Evolutionary conservation across 2,329 filamentous ascomycete genomes (phyloP), one percentile per base, ranked within the genome.

Genomic region (Gremmenia infestans): DNA sequence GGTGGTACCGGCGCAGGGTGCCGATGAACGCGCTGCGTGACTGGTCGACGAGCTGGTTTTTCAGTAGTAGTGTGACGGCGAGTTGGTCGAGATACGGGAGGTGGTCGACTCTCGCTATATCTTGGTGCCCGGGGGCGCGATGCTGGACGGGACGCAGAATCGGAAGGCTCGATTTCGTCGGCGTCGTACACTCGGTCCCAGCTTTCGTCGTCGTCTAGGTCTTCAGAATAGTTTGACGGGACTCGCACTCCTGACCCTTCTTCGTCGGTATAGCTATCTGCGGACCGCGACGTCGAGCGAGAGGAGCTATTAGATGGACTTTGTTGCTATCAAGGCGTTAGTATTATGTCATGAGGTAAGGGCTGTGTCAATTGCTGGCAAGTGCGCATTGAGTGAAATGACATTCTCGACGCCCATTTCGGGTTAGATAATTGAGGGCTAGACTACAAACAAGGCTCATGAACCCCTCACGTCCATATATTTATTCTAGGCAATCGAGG

Each of bases 111-210:
- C 59, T 63, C 63, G 48, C 63, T 65, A 35, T 53, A 52, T 55
- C 64, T 54, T 48, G 66, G 64, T 58, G 58, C 56, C 57, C 64
- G 57, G 37, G 65, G 63, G 47, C 64, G 58, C 39, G 82, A 84
- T 22, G 81, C 56, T 36, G 67, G 63, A 52, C 65, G 61, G 40
- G 82, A 85, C 17, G 81, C 82, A 7, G 82, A 85, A 66, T 86
- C 82, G 36, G 77, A 78, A 14, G 81, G 81, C 2, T 80, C 77
- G 60, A 83, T 65, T 8, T 80, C 80, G 66, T 77, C 78, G 60
- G 75, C 73, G 35, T 57, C 55, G 49, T 75, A 71, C 15, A 74
- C 68, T 46, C 50, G 51, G 49, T 69, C 67, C 71, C 66, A 71
- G 57, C 45, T 45, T 22, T 55, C 51, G 55, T 57, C 55, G 49